These are phyloP conservation scores for Phytophthora rubi DNA, from an alignment of 352 stramenopile species.

Conservation along the genomic window DNA sequence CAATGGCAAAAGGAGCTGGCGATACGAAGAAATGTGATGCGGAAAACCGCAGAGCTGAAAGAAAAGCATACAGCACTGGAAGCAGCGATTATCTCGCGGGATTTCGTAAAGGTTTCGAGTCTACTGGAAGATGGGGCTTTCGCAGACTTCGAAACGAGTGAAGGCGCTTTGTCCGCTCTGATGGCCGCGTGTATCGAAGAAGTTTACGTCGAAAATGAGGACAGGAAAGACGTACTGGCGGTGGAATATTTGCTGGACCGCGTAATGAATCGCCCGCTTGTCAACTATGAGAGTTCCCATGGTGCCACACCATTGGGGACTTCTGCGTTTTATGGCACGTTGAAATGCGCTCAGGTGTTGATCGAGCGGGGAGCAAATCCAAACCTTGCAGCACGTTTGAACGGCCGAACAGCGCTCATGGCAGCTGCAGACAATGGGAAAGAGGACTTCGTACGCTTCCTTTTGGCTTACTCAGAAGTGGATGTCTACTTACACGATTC, in stretches of 20 bases:
- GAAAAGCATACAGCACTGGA: constrained; percentile 57
- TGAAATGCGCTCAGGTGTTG: constrained; percentile 59
- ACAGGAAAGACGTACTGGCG: constrained; percentile 56
- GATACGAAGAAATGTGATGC: constrained; percentile 52
- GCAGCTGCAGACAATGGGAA: constrained; percentile 59
- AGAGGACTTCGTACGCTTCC: constrained; percentile 53
- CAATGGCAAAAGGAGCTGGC: constrained; percentile 43
- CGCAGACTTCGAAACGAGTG: constrained; percentile 66
- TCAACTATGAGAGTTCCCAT: constrained; percentile 67
- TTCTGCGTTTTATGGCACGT: constrained; percentile 51
- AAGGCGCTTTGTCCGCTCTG: constrained; percentile 46
- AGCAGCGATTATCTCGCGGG: constrained; percentile 43
- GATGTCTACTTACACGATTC: constrained; percentile 49
- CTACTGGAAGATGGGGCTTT: constrained; percentile 69
- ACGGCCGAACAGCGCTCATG: constrained; percentile 67
- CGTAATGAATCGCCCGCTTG: constrained; percentile 51
- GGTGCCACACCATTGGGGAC: constrained; percentile 54
- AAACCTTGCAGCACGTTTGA: constrained; percentile 42
- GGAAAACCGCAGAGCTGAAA: constrained; percentile 51
- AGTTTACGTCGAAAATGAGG: constrained; percentile 58
- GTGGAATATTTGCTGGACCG: constrained; percentile 71
- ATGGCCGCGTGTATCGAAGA: constrained; percentile 70
- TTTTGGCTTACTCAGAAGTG: constrained; percentile 46
- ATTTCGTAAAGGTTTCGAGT: constrained; percentile 45
- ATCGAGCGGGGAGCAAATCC: constrained; percentile 58